These are phyloP conservation scores for Echites panduratus DNA, from an alignment of 257 asterid genomes.

Conservation along the genomic window DNA sequence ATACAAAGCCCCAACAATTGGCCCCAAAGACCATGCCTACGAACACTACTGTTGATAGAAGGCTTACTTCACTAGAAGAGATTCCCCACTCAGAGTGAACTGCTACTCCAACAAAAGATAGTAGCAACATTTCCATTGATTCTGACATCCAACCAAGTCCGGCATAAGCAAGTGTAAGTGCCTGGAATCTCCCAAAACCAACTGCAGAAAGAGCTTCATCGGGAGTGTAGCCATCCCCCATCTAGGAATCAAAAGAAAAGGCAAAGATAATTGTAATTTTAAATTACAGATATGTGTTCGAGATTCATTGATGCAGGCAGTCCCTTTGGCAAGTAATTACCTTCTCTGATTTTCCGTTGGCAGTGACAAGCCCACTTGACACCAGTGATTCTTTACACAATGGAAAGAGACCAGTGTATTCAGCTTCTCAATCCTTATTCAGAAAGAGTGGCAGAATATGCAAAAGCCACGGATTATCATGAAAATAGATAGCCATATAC, in stretches of 20 bases:
- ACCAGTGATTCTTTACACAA: neutral
- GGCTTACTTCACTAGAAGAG: slow-evolving; percentile 64
- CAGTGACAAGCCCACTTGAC: neutral
- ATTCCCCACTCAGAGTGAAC: slow-evolving; percentile 67
- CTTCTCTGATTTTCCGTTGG: neutral
- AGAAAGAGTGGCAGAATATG: neutral
- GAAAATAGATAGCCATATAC: neutral
- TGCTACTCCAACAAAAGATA: slow-evolving; percentile 71
- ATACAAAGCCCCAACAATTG: slow-evolving; percentile 62
- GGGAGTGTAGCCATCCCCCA: slow-evolving; percentile 51
- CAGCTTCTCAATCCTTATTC: too few species aligned
- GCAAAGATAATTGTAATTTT: neutral
- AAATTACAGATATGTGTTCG: neutral
- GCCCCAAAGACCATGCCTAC: slow-evolving; percentile 75
- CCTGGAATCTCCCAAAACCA: slow-evolving; percentile 75
- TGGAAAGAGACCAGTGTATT: too few species aligned
- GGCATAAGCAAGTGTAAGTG: slow-evolving; percentile 53
- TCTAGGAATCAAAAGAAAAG: slow-evolving; percentile 19
- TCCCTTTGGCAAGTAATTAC: neutral
- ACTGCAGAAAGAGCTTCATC: slow-evolving; percentile 64
- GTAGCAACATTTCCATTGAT: slow-evolving; percentile 89
- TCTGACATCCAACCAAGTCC: slow-evolving; percentile 78
- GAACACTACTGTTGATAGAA: slow-evolving; percentile 55
- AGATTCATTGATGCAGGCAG: neutral
- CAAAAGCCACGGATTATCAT: neutral